Evolutionary conservation across 2,329 filamentous ascomycete genomes (phyloP).

Genomic region (Claviceps cyperi): DNA sequence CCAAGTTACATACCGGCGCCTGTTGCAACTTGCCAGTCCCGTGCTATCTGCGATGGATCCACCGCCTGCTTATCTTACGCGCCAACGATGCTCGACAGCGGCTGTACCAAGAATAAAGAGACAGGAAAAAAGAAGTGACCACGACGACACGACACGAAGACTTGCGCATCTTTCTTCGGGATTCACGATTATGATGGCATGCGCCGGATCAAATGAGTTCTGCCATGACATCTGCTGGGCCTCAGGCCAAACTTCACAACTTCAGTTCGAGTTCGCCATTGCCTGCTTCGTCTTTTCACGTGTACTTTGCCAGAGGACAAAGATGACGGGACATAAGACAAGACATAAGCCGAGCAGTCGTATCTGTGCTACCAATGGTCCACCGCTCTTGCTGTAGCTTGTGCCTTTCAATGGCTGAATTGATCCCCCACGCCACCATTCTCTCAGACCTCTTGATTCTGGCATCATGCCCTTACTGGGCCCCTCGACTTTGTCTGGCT

Average conservation of each 20-base stretch:
- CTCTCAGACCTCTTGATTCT: background rate
- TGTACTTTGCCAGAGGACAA: too few species aligned
- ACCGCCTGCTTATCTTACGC: background rate
- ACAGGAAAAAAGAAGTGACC: background rate
- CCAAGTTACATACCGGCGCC: too few species aligned
- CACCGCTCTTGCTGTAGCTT: background rate
- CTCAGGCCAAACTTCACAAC: too few species aligned
- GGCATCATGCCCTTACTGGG: too few species aligned
- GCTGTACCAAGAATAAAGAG: background rate
- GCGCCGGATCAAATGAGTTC: too few species aligned
- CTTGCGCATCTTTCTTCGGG: background rate
- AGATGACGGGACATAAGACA: too few species aligned
- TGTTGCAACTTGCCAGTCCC: too few species aligned
- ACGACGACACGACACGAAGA: background rate
- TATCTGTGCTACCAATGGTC: background rate
- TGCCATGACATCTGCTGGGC: too few species aligned
- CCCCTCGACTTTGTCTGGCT: background rate
- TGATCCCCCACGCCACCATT: background rate
- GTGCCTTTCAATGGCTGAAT: background rate
- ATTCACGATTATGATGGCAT: too few species aligned
- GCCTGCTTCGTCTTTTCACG: too few species aligned
- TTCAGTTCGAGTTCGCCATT: too few species aligned
- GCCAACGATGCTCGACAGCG: background rate
- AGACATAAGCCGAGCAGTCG: background rate
- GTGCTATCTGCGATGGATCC: too few species aligned